Base-by-base conservation (phyloP, 1,284 basidiomycete genomes). In the Cutaneotrichosporon dermatis region DNA sequence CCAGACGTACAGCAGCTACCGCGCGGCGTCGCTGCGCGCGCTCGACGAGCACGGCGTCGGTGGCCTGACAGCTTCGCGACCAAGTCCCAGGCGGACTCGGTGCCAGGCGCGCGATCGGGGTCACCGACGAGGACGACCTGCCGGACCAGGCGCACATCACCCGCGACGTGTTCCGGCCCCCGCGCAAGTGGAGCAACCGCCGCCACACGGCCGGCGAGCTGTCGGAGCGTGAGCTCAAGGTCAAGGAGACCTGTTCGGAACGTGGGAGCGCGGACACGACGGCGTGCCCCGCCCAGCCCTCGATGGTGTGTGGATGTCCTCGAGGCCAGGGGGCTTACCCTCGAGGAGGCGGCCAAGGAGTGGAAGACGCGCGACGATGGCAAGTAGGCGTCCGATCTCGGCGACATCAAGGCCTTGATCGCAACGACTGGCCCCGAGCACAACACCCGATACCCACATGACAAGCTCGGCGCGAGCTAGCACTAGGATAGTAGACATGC, bases 181-280 rank as follows among this genome's bases (percentile, higher is more conserved):
- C 53, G 10, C 43, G 57, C 10, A 49, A 16, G 6, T 61, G 59
- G 59, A 51, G 44, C 4, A 25, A 48, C 16, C 48, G 37, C 3
- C 48, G 39, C 35, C 13, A 11, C 12, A 10, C 45, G 35, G 15
- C 36, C 1, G 44, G 44, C 11, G 57, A 62, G 11, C 52, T 72
- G 41, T 66, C 63, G 2, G 71, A 74, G 49, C 65, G 75, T 56
- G 72, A 77, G 51, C 42, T 66, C 40, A 42, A 52, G 45, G 69
- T 76, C 35, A 66, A 65, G 59, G 74, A 77, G 62, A 71, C 74
- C 40, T 77, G 50, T 75, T 71, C 59, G 75, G 75, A 0, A 73
- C 68, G 1, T 73, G 66, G 69, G 71, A 72, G 63, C 67, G 70
- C n/a, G 64, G 65, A 3, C 60, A 63, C 57, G 62, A 66, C 37